Evolutionary conservation across 1,139 yeast species (phyloP).

Genomic region (Saccharomyces pastorianus): DNA sequence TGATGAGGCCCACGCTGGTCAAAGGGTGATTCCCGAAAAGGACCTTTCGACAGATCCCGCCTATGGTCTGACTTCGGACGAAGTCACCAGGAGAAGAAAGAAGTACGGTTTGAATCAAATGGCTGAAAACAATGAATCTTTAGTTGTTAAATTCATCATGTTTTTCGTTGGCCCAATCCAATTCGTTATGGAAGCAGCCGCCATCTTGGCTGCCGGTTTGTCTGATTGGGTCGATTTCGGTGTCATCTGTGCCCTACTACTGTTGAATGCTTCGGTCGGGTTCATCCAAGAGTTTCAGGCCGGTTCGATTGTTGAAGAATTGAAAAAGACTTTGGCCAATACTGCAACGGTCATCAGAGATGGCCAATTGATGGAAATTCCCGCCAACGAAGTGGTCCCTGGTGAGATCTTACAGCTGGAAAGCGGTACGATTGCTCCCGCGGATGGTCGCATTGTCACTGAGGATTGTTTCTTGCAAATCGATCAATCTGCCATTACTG

Average conservation of each 20-base stretch:
- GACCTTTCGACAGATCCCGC: slow-evolving; percentile 80
- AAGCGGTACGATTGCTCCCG: slow-evolving; percentile 91
- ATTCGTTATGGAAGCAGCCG: slow-evolving; percentile 99
- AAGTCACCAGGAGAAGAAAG: slow-evolving; percentile 81
- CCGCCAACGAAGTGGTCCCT: slow-evolving; percentile 80
- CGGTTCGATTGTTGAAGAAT: slow-evolving; percentile 90
- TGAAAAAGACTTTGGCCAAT: slow-evolving; percentile 89
- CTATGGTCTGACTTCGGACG: slow-evolving; percentile 72
- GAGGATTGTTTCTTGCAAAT: slow-evolving; percentile 86
- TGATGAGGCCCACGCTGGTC: slow-evolving; percentile 32
- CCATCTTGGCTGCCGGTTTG: slow-evolving; percentile 93
- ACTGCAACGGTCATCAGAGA: slow-evolving; percentile 80
- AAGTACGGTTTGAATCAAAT: slow-evolving; percentile 89
- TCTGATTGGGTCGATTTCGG: slow-evolving; percentile 99
- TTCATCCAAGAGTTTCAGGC: slow-evolving; percentile 97
- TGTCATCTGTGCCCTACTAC: slow-evolving; percentile 83
- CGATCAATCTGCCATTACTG: slow-evolving; percentile 97
- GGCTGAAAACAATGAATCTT: slow-evolving; percentile 87
- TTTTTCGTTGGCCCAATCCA: slow-evolving; percentile 97
- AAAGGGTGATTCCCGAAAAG: slow-evolving; percentile 78
- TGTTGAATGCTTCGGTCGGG: slow-evolving; percentile 91
- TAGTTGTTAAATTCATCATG: slow-evolving; percentile 76
- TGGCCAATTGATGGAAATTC: slow-evolving; percentile 66
- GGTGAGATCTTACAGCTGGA: slow-evolving; percentile 89
- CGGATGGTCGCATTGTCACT: slow-evolving; percentile 89